phyloP scores from a whole-genome alignment of 352 stramenopile species.

The Phytophthora aleatoria region DNA sequence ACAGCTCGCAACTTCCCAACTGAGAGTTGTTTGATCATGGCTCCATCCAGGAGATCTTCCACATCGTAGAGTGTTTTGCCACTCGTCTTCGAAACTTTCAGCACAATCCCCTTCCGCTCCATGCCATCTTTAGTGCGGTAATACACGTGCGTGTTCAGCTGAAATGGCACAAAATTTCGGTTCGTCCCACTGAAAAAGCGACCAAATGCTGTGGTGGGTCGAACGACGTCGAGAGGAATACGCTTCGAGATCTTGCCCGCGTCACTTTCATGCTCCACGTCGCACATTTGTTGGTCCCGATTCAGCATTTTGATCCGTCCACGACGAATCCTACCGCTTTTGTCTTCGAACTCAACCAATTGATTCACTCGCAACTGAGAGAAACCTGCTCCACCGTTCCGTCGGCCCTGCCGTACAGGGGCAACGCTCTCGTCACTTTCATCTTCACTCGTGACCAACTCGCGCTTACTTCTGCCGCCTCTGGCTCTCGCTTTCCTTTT shows the following conservation, averaged over 20 bases:
- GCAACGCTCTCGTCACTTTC: constrained; percentile 24
- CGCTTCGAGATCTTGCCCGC: constrained; percentile 51
- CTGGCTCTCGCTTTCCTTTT: constrained; percentile 39
- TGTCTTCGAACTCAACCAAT: constrained; percentile 59
- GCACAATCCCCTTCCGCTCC: constrained; percentile 59
- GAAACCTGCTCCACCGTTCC: constrained; percentile 21
- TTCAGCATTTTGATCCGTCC: constrained; percentile 53
- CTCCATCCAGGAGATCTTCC: constrained; percentile 57
- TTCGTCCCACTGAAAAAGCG: constrained; percentile 38
- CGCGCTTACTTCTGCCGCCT: constrained; percentile 36
- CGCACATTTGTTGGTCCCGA: constrained; percentile 47
- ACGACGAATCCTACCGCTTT: constrained; percentile 46
- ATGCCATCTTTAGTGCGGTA: constrained; percentile 53
- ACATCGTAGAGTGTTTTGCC: constrained; percentile 50
- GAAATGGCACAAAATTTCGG: constrained; percentile 28
- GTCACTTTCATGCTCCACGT: constrained; percentile 71
- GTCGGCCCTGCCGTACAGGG: constrained; percentile 3
- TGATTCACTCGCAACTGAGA: constrained; percentile 47
- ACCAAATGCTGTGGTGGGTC: constrained; percentile 35
- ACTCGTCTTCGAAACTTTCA: constrained; percentile 50
- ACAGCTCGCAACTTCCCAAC: constrained; percentile 49
- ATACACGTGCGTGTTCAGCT: constrained; percentile 57
- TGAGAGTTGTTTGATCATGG: constrained; percentile 45
- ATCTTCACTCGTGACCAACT: constrained; percentile 44
- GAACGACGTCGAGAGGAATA: constrained; percentile 40